These are phyloP conservation scores for Aspergillus uvarum DNA, from an alignment of 2,329 filamentous ascomycete species.

Conservation along the genomic window DNA sequence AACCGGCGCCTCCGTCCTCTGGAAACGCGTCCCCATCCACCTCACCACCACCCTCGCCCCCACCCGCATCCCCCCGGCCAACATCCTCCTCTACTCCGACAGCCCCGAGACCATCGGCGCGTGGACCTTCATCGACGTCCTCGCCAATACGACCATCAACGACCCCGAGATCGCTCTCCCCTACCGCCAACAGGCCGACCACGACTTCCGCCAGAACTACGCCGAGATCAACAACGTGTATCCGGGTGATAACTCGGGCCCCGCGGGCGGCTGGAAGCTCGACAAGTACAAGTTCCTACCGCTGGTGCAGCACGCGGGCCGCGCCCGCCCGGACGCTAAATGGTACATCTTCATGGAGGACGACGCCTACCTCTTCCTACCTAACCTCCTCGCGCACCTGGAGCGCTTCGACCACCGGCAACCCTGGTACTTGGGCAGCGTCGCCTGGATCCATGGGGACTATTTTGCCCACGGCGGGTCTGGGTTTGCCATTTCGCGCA, in stretches of 20 bases:
- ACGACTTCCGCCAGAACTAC: conserved; percentile 25
- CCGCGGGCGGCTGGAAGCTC: conserved; percentile 50
- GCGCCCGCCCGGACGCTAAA: conserved; percentile 30
- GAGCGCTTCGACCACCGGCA: conserved; percentile 44
- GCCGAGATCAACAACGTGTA: conserved; percentile 20
- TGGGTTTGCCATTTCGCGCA: conserved; percentile 52
- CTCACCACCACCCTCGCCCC: conserved; percentile 25
- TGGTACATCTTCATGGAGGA: conserved; percentile 63
- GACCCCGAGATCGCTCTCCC: conserved; percentile 20
- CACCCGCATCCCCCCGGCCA: conserved; percentile 23
- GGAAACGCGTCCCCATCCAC: conserved; percentile 29
- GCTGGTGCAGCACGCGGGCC: conserved; percentile 44
- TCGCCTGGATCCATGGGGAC: conserved; percentile 45
- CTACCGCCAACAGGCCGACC: conserved; percentile 24
- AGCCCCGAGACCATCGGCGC: conserved; percentile 24
- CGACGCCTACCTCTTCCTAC: conserved; percentile 58
- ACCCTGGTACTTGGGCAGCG: conserved; percentile 54
- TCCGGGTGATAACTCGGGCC: conserved; percentile 20
- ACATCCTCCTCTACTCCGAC: conserved; percentile 28
- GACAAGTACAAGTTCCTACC: conserved; percentile 65
- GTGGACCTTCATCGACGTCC: conserved; percentile 25
- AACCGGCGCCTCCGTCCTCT: conserved; percentile 27
- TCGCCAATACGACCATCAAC: conserved; percentile 22
- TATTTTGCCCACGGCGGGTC: conserved; percentile 58
- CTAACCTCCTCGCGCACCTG: conserved; percentile 54